These are phyloP conservation scores for Erysiphe pulchra DNA, from an alignment of 2,329 filamentous ascomycete species.

Conservation along the genomic window DNA sequence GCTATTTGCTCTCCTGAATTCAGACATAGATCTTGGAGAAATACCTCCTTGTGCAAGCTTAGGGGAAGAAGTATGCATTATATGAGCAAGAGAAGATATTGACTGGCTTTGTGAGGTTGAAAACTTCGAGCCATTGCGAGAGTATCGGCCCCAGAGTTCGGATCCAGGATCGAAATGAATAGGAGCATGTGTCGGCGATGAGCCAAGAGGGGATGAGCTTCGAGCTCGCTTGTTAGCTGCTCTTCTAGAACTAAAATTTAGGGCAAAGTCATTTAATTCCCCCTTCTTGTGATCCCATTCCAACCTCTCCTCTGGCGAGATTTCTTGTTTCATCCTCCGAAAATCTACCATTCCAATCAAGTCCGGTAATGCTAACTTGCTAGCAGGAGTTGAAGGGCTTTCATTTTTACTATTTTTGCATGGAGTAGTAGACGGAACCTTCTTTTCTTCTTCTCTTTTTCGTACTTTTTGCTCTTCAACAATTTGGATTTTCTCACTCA, in stretches of 20 bases:
- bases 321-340: constrained; percentile 20
- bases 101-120: constrained; percentile 8
- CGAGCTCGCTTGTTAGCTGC: constrained; percentile 34
- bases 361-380: constrained; percentile 30
- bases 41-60: constrained; percentile 23
- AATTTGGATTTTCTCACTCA: neutral
- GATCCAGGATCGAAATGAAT: constrained; percentile 34
- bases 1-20: constrained; percentile 38
- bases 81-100: constrained; percentile 33
- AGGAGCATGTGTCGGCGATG: constrained; percentile 24
- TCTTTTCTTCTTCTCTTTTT: neutral
- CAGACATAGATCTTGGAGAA: constrained; percentile 18
- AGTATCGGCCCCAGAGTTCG: constrained; percentile 56
- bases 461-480: neutral
- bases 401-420: constrained; percentile 8
- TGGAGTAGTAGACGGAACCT: neutral
- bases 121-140: constrained; percentile 18
- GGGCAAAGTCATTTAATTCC: constrained; percentile 17
- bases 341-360: constrained; percentile 20
- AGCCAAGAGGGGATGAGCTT: constrained; percentile 49
- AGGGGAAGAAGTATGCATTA: constrained; percentile 47
- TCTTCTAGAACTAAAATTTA: constrained; percentile 19
- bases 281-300: constrained; percentile 29
- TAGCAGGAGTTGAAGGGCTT: constrained; percentile 21
- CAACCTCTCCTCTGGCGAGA: constrained; percentile 34